Conservation (phyloP, 768 basidiomycete species). For the Fibroporia radiculosa region DNA sequence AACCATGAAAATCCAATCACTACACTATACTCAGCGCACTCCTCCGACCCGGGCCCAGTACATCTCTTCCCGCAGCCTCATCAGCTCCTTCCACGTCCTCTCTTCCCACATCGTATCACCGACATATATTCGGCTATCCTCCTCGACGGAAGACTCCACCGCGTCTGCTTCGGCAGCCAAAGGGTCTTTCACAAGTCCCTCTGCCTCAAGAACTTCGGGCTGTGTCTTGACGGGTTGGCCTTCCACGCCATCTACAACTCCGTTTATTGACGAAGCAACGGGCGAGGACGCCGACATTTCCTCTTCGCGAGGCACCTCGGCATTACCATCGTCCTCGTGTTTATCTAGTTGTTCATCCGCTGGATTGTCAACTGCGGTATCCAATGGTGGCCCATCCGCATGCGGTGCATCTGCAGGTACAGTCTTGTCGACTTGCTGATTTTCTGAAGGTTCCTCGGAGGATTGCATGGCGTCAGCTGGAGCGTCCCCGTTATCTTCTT, state of each 20-base stretch:
- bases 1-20: too few species aligned
- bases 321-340: background rate
- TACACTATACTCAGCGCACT: conserved; percentile 26
- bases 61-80: conserved; percentile 71
- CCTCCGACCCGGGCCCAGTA: conserved; percentile 79
- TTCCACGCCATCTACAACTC: background rate
- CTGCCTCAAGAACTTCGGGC: background rate
- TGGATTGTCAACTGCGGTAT: too few species aligned
- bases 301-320: too few species aligned
- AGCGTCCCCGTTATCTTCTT: too few species aligned
- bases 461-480: background rate
- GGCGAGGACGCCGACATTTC: too few species aligned
- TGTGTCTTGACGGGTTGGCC: background rate
- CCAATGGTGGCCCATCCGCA: too few species aligned
- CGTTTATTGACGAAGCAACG: background rate
- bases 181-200: too few species aligned
- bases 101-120: conserved; percentile 79
- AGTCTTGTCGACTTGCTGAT: background rate
- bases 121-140: conserved; percentile 42
- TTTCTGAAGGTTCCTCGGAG: background rate
- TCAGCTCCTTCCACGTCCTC: conserved; percentile 74
- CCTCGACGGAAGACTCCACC: conserved; percentile 17
- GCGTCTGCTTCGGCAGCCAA: too few species aligned
- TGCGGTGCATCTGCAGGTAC: background rate
- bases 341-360: too few species aligned